A percentile compares a stretch with the other conserved stretches of the same genome.
These are phyloP conservation scores for Pelargonium fulgidum DNA, from an alignment of 441 rosid species.

Conservation along the genomic window DNA sequence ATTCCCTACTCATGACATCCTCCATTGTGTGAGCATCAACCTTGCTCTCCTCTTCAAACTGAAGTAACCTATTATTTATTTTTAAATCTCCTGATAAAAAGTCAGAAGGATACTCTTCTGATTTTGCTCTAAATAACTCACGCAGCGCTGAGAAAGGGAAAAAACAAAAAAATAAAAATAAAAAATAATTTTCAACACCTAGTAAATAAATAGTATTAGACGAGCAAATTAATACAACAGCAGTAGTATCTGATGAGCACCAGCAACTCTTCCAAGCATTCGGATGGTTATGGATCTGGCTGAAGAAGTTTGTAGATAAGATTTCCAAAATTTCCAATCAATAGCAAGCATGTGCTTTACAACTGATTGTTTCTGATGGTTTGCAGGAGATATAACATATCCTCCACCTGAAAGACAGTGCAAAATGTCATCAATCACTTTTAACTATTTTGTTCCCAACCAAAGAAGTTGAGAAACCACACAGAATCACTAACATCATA, in stretches of 20 bases:
- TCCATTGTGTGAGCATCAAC: slow-evolving; percentile 33
- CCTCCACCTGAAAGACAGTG: slow-evolving; percentile 70
- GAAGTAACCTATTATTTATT: slow-evolving; percentile 39
- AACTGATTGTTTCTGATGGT: slow-evolving; percentile 63
- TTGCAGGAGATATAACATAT: slow-evolving; percentile 71
- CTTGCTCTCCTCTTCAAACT: slow-evolving; percentile 29
- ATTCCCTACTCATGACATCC: slow-evolving; percentile 39
- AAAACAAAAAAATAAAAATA: too few species aligned
- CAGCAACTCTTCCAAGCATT: slow-evolving; percentile 92
- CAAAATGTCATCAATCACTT: slow-evolving; percentile 19
- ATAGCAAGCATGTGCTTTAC: slow-evolving; percentile 97
- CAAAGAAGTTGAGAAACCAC: neutral
- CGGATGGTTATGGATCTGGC: slow-evolving; percentile 72
- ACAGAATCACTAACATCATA: neutral
- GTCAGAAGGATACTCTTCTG: slow-evolving; percentile 50
- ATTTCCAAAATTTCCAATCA: slow-evolving; percentile 93
- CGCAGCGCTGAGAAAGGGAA: slow-evolving; percentile 54
- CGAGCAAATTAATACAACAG: slow-evolving; percentile 11
- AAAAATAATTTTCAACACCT: slow-evolving; percentile 6
- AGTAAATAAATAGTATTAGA: neutral
- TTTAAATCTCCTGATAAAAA: slow-evolving; percentile 69
- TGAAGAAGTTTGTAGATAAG: slow-evolving; percentile 57
- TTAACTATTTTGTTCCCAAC: neutral
- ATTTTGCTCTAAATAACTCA: slow-evolving; percentile 69
- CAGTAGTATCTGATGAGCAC: slow-evolving; percentile 34